Evolutionary conservation across 2,329 filamentous ascomycete species (phyloP).

Genomic region (Apiospora koreana): DNA sequence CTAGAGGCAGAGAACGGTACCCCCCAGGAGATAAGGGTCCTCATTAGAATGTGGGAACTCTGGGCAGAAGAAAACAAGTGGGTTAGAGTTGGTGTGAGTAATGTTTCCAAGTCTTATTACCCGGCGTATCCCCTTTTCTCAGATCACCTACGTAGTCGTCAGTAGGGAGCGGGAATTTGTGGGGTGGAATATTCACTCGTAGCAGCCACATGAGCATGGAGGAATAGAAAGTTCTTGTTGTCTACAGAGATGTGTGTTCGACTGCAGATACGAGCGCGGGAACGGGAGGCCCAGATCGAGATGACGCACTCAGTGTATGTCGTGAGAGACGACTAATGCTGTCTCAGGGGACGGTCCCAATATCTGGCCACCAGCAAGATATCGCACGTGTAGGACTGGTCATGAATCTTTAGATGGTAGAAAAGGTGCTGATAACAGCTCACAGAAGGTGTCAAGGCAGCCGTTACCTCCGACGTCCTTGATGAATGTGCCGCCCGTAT

Average conservation of each 20-base stretch:
- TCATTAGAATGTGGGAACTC: neutral
- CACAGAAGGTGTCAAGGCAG: neutral
- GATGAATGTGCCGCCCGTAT: neutral
- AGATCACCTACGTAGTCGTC: neutral
- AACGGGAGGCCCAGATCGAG: neutral
- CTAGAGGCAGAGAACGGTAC: neutral
- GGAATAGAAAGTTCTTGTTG: neutral
- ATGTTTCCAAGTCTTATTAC: neutral
- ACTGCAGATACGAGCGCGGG: neutral
- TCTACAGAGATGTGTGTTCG: neutral
- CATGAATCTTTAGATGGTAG: neutral
- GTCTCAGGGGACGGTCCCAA: neutral
- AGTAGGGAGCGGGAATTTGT: neutral
- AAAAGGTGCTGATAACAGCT: neutral
- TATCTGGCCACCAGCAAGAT: neutral
- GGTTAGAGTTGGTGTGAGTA: neutral
- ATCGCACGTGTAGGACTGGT: neutral
- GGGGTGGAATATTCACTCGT: neutral
- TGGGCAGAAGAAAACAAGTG: neutral
- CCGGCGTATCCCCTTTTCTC: neutral
- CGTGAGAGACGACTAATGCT: constrained; percentile 3
- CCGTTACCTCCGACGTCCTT: neutral
- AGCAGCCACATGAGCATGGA: neutral
- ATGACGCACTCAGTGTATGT: neutral
- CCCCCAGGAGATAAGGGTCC: neutral